A percentile compares a stretch with the other conserved stretches of the same genome.
phyloP scores from a whole-genome alignment of 306 rosid species.

The Vigna hirtella region DNA sequence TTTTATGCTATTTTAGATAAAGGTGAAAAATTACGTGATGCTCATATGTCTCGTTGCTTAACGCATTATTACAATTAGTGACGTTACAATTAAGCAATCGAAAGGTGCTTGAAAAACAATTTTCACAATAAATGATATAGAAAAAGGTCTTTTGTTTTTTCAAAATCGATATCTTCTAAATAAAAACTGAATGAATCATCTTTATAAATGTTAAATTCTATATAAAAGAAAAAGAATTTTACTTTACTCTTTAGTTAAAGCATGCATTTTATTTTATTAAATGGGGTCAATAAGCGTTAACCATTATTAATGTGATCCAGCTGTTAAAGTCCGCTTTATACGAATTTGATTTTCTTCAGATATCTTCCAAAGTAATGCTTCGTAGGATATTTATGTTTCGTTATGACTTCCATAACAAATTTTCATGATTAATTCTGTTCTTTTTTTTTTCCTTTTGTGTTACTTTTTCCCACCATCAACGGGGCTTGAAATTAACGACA shows the following conservation, averaged over 20 bases:
- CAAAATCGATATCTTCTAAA: too few species aligned
- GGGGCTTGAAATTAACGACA: background rate
- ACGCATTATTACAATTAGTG: background rate
- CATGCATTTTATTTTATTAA: background rate
- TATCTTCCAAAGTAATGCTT: background rate
- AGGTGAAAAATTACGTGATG: constrained; percentile 5
- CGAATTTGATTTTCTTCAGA: background rate
- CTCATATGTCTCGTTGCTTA: constrained; percentile 28
- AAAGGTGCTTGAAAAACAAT: constrained; percentile 3
- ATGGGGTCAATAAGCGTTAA: background rate
- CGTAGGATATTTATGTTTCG: background rate
- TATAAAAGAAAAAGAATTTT: background rate
- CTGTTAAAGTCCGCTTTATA: background rate
- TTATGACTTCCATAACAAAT: constrained; percentile 1
- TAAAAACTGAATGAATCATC: background rate
- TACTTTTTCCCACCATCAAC: constrained; percentile 1
- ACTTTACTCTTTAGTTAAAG: background rate
- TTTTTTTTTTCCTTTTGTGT: background rate
- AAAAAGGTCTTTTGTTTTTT: background rate
- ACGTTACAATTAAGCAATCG: constrained; percentile 1
- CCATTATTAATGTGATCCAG: background rate
- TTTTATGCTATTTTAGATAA: background rate
- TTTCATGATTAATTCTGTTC: background rate
- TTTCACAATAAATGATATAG: background rate
- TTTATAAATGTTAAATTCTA: background rate